A percentile compares a stretch with the other conserved stretches of the same genome.
phyloP scores from a whole-genome alignment of 495 filamentous ascomycete species.

The Tuber brumale region DNA sequence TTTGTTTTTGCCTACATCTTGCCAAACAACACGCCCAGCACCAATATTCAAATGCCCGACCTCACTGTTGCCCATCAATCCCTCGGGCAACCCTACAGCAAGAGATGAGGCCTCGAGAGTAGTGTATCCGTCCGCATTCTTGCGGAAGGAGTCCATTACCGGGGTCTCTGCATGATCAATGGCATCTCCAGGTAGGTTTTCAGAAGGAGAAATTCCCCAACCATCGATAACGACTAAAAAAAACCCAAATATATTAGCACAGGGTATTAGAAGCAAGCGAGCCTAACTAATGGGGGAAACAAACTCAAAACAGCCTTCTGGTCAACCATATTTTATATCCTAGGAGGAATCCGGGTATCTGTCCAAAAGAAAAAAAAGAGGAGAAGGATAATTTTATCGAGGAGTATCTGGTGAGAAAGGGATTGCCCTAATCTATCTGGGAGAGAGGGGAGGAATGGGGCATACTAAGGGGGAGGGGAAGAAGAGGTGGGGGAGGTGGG shows the following conservation, averaged over 20 bases:
- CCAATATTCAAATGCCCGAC: slow-evolving; percentile 98
- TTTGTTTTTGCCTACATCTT: slow-evolving; percentile 56
- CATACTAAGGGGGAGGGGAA: slow-evolving; percentile 19
- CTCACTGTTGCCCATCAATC: slow-evolving; percentile 97
- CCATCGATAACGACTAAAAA: slow-evolving; percentile 88
- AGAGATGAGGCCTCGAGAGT: slow-evolving; percentile 92
- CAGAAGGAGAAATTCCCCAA: slow-evolving; percentile 80
- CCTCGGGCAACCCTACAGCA: slow-evolving; percentile 90
- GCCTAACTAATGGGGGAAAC: slow-evolving; percentile 40
- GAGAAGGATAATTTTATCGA: slow-evolving; percentile 37
- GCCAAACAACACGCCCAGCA: slow-evolving; percentile 95
- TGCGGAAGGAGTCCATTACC: slow-evolving; percentile 76
- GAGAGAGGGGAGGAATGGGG: slow-evolving; percentile 21
- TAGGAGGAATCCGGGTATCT: slow-evolving; percentile 33
- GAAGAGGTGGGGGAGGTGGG: slow-evolving; percentile 29
- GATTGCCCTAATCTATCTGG: slow-evolving; percentile 9
- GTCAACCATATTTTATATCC: slow-evolving; percentile 55
- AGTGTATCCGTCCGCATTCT: slow-evolving; percentile 69
- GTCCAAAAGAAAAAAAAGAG: slow-evolving; percentile 32
- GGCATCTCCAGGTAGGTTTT: slow-evolving; percentile 81
- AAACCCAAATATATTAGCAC: slow-evolving; percentile 12
- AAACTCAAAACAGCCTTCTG: slow-evolving; percentile 91
- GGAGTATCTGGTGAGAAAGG: slow-evolving; percentile 11
- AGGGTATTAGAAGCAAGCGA: slow-evolving; percentile 8
- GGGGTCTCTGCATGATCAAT: slow-evolving; percentile 89